These are phyloP conservation scores for Fusarium ramigenum DNA, from an alignment of 2,329 filamentous ascomycete genomes.

Conservation along the genomic window DNA sequence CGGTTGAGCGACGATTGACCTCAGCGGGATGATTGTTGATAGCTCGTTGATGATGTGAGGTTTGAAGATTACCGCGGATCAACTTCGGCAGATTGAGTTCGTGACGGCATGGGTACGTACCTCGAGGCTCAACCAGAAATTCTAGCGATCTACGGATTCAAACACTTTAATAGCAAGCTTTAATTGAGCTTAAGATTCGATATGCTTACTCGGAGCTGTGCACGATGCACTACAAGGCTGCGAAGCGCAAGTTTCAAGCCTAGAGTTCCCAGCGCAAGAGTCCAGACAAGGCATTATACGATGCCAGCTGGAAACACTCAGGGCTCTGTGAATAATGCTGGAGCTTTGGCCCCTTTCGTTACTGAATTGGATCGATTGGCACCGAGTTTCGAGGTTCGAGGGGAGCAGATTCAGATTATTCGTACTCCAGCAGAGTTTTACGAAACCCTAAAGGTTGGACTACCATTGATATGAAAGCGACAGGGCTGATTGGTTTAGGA, in stretches of 20 bases:
- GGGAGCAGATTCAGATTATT: conserved; percentile 82
- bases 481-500: conserved; percentile 56
- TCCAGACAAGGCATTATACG: conserved; percentile 54
- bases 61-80: conserved; percentile 43
- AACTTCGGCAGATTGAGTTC: conserved; percentile 41
- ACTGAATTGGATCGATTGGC: conserved; percentile 86
- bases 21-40: conserved; percentile 24
- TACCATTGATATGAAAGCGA: neutral
- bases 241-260: conserved; percentile 36
- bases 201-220: conserved; percentile 51
- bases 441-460: conserved; percentile 80
- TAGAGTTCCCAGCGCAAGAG: conserved; percentile 43
- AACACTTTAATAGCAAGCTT: conserved; percentile 11
- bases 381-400: conserved; percentile 87
- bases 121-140: conserved; percentile 29
- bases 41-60: conserved; percentile 30
- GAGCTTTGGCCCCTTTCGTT: conserved; percentile 63
- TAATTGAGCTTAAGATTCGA: conserved; percentile 2
- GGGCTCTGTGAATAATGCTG: conserved; percentile 40
- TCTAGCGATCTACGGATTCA: conserved; percentile 21
- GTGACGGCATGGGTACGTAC: conserved; percentile 38
- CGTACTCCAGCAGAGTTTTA: conserved; percentile 90
- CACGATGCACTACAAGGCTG: conserved; percentile 44
- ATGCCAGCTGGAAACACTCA: conserved; percentile 44
- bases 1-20: conserved; percentile 47